Percentiles rank a stretch among this genome's conserved stretches.
phyloP scores from a whole-genome alignment of 31 red algal species.

The Bonnemaisonia californica region DNA sequence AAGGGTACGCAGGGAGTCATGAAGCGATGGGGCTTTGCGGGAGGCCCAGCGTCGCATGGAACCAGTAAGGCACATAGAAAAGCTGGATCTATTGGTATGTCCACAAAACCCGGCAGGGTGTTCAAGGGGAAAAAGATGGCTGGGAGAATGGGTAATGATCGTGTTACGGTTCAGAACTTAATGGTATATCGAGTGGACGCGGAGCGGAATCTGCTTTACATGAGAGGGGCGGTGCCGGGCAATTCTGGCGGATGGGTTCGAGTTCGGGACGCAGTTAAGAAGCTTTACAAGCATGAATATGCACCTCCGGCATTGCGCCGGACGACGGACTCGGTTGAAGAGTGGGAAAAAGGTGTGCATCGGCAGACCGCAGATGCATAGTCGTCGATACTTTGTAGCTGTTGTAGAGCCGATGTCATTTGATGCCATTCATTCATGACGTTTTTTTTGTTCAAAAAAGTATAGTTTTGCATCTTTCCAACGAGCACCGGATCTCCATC shows the following conservation, averaged over 20 bases:
- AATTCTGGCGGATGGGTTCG: constrained; percentile 86
- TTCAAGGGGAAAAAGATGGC: constrained; percentile 99
- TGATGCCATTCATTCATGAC: too few relatives aligned
- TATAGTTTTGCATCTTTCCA: too few relatives aligned
- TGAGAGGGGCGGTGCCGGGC: constrained; percentile 90
- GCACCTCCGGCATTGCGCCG: constrained; percentile 52
- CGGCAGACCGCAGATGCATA: too few relatives aligned
- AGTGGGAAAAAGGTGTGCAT: constrained; percentile 59
- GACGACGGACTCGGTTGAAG: constrained; percentile 37
- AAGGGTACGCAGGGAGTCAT: constrained; percentile 98
- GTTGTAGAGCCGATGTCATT: too few relatives aligned
- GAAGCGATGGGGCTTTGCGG: constrained; percentile 96
- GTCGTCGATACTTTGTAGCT: too few relatives aligned
- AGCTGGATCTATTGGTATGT: constrained; percentile 84
- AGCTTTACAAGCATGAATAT: constrained; percentile 32
- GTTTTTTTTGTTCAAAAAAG: too few relatives aligned
- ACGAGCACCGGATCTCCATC: too few relatives aligned
- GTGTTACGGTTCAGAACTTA: constrained; percentile 79
- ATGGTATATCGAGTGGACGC: constrained; percentile 78
- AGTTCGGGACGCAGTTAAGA: constrained; percentile 88
- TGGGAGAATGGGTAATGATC: constrained; percentile 91
- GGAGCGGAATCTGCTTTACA: constrained; percentile 78
- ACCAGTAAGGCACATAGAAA: constrained; percentile 85
- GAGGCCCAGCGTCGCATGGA: constrained; percentile 85
- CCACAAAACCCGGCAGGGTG: constrained; percentile 70